A percentile compares a stretch with the other conserved stretches of the same genome.
These are phyloP conservation scores for Kuraishia hungarica DNA, from an alignment of 805 yeast genomes.

Conservation along the genomic window DNA sequence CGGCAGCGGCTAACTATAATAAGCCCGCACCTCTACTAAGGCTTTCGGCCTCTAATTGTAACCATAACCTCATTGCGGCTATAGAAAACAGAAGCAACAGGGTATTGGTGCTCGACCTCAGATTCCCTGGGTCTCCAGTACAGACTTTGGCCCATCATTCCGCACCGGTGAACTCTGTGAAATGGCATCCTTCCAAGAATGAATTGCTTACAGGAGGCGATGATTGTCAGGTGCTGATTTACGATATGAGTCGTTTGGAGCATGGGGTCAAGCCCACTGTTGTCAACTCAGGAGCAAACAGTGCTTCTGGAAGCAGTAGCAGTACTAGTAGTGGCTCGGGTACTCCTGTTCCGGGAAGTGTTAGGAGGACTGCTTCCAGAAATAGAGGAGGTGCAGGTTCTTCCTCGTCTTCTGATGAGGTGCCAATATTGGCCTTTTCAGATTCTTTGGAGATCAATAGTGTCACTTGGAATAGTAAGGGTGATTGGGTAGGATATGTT, in stretches of 20 bases:
- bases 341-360: background rate
- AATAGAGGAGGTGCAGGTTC: background rate
- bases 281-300: background rate
- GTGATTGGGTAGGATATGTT: constrained; percentile 76
- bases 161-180: constrained; percentile 60
- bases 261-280: background rate
- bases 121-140: constrained; percentile 82
- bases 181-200: constrained; percentile 79
- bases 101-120: constrained; percentile 68
- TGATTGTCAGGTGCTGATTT: constrained; percentile 63
- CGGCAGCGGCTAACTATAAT: constrained; percentile 5
- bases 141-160: constrained; percentile 59
- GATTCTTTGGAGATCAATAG: constrained; percentile 70
- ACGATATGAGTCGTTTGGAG: constrained; percentile 43
- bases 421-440: constrained; percentile 41
- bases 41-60: constrained; percentile 69
- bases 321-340: background rate
- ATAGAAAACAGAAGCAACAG: constrained; percentile 62
- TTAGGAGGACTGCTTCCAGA: background rate
- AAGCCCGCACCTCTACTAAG: constrained; percentile 57
- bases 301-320: background rate
- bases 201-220: constrained; percentile 57
- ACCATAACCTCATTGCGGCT: constrained; percentile 79
- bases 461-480: constrained; percentile 62
- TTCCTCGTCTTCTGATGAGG: constrained; percentile 10